Conservation (phyloP, 805 yeast genomes). For the Lachancea mirantina region DNA sequence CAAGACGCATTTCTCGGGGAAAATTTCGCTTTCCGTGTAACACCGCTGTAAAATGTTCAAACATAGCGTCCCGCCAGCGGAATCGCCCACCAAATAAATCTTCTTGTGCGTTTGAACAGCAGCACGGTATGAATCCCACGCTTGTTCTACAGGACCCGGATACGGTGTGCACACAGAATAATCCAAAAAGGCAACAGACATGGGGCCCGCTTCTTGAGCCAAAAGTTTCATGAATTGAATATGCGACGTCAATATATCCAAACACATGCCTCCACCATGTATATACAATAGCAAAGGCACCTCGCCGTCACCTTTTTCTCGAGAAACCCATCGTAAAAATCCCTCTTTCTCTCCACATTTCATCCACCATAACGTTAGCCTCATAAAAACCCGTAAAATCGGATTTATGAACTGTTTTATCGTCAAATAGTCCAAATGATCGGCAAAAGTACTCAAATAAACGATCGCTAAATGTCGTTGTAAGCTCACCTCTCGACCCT, state of each 20-base stretch:
- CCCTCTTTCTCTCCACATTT: slow-evolving; percentile 1
- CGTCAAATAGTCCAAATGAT: slow-evolving; percentile 3
- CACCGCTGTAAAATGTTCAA: slow-evolving; percentile 14
- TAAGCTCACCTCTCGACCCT: slow-evolving; percentile 1
- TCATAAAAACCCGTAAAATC: neutral
- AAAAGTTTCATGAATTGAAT: slow-evolving; percentile 13
- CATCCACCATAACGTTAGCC: slow-evolving; percentile 4
- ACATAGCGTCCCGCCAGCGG: slow-evolving; percentile 23
- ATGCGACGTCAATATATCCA: slow-evolving; percentile 13
- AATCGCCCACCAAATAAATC: slow-evolving; percentile 22
- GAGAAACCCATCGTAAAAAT: slow-evolving; percentile 3
- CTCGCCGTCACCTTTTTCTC: slow-evolving; percentile 1
- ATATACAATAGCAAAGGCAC: slow-evolving; percentile 17
- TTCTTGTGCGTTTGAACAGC: slow-evolving; percentile 9
- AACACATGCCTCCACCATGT: slow-evolving; percentile 27
- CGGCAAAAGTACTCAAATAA: slow-evolving; percentile 2
- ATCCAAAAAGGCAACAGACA: slow-evolving; percentile 16
- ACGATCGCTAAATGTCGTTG: slow-evolving; percentile 1
- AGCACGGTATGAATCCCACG: slow-evolving; percentile 7
- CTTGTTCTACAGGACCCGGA: slow-evolving; percentile 9
- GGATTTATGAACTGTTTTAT: slow-evolving; percentile 6
- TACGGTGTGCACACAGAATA: slow-evolving; percentile 14
- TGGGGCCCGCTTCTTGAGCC: slow-evolving; percentile 10
- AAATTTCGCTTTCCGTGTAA: slow-evolving; percentile 1
- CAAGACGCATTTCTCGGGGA: slow-evolving; percentile 18